phyloP scores from a whole-genome alignment of 805 yeast genomes.

The Ogataea pini region DNA sequence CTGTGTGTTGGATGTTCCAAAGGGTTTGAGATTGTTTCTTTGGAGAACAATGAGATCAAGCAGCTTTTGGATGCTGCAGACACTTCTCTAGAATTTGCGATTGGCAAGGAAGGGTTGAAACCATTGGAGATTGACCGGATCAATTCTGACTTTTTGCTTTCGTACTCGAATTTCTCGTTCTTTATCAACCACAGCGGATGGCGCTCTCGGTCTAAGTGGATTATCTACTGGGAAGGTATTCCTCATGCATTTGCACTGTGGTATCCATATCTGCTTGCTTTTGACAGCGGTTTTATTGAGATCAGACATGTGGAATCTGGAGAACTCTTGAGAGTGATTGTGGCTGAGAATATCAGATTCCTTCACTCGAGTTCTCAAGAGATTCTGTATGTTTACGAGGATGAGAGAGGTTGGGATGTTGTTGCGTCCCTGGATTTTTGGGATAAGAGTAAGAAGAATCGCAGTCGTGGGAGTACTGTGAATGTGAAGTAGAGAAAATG shows the following conservation, averaged over 20 bases:
- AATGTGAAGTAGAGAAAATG: neutral
- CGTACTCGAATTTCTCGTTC: constrained; percentile 92
- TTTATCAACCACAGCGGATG: constrained; percentile 94
- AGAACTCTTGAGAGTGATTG: constrained; percentile 80
- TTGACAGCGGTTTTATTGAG: constrained; percentile 88
- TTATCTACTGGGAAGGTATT: constrained; percentile 94
- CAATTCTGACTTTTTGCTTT: constrained; percentile 82
- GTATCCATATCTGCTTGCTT: constrained; percentile 90
- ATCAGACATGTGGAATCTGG: constrained; percentile 88
- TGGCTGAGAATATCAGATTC: constrained; percentile 89
- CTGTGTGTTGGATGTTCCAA: constrained; percentile 94
- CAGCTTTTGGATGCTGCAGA: constrained; percentile 96
- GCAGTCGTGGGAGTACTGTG: constrained; percentile 22
- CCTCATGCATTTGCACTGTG: constrained; percentile 92
- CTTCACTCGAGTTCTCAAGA: constrained; percentile 91
- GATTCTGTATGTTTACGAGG: constrained; percentile 88
- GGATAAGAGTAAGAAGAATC: constrained; percentile 44
- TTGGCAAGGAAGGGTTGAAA: constrained; percentile 74
- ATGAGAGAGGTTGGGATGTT: constrained; percentile 86
- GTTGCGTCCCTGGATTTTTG: constrained; percentile 92
- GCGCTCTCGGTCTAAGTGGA: constrained; percentile 93
- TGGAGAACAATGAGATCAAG: constrained; percentile 82
- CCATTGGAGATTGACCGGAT: constrained; percentile 92
- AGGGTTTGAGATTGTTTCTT: constrained; percentile 92
- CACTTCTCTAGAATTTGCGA: constrained; percentile 93